Evolutionary conservation across 306 rosid genomes (phyloP), one percentile per base, ranked within the genome.

Genomic region (Vigna angularis): DNA sequence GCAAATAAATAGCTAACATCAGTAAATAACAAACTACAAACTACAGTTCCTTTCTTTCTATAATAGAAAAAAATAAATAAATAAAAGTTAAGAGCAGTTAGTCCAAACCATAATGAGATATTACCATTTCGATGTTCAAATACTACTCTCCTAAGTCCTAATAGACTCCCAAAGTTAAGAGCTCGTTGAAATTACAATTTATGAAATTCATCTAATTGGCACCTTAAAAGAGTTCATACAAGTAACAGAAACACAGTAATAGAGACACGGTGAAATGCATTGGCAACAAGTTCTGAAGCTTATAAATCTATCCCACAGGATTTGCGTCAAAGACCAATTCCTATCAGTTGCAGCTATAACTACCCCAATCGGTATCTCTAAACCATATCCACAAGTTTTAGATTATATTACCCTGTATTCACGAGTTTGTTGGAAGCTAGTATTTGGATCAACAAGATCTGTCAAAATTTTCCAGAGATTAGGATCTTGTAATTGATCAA

Each of bases 401-500:
- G 75, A 68, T 61, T 66, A 68, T 78, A 76, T 82, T 88, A 95
- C 99, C 93, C 81, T 88, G 73, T 80, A 67, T 44, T 68, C 72
- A 85, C 75, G 85, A 78, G 91, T 90, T 84, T 95, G 96, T 65
- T 86, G 93, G 75, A 82, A 86, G 86, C 89, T 83, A 78, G 89
- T 91, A 83, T 87, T 84, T 57, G 99, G 88, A 86, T 95, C 98
- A 83, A 93, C 90, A 79, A 95, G 91, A 76, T 88, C 86, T 8
- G 82, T 87, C 81, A 95, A 85, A 79, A 95, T 88, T 89, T 87
- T 89, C 99, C 98, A 95, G 85, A 93, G 84, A 82, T 91, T 91
- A 76, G 87, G 84, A 78, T 95, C 98, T 85, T 95, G 87, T 85
- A 95, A 83, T 74, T 93, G 97, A 90, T 93, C 96, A 83, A 95